phyloP scores from a whole-genome alignment of 192 early-diverging fungal genomes.

The Mycoemilia scoparia region DNA sequence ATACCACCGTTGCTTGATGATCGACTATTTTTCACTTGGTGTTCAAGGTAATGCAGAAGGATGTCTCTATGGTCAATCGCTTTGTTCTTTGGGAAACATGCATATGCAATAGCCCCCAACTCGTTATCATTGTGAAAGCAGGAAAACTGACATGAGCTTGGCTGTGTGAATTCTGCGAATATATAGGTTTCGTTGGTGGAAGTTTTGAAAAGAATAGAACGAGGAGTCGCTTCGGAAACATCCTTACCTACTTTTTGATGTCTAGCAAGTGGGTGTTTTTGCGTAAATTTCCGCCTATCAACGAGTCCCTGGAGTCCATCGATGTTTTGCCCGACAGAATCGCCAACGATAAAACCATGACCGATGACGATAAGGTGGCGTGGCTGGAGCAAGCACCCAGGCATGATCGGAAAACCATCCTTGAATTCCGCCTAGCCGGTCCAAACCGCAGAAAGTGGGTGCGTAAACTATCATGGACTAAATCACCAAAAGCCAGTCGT shows the following conservation, averaged over 20 bases:
- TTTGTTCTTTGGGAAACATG: no score
- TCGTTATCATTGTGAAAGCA: no score
- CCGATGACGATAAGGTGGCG: conserved; percentile 13
- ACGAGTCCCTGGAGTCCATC: conserved; percentile 38
- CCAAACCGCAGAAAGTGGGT: conserved; percentile 16
- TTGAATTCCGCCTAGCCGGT: conserved; percentile 15
- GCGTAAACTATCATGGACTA: conserved; percentile 20
- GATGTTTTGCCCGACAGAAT: conserved; percentile 29
- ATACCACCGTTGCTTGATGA: conserved; percentile 38
- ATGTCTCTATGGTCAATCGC: no score
- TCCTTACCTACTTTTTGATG: conserved; percentile 40
- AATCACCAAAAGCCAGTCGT: conserved; percentile 15
- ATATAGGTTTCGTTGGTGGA: conserved; percentile 35
- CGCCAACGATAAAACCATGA: conserved; percentile 17
- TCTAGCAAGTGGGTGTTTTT: conserved; percentile 44
- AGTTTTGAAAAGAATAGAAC: conserved; percentile 51
- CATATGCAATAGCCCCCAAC: no score
- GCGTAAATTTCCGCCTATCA: conserved; percentile 40
- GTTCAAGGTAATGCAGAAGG: conserved; percentile 39
- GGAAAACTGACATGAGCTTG: no score
- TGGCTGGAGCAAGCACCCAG: conserved; percentile 16
- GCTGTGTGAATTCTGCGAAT: no score
- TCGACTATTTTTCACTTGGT: conserved; percentile 53
- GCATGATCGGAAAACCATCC: conserved; percentile 13
- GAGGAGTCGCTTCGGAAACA: conserved; percentile 42